Evolutionary conservation across 2,329 filamentous ascomycete genomes (phyloP).

Genomic region (Keithomyces neogunnii): DNA sequence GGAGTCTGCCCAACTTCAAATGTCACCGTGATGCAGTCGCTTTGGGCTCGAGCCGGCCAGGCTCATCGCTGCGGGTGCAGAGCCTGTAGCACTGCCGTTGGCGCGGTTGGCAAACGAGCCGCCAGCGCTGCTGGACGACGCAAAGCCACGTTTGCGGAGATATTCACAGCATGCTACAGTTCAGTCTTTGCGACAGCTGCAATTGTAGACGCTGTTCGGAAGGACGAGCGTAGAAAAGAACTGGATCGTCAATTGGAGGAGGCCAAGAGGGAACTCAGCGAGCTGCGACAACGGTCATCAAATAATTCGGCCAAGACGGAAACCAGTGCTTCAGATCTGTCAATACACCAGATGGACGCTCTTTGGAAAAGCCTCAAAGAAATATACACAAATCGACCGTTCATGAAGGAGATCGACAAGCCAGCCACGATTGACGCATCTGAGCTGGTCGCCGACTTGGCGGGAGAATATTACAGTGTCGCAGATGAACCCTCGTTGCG

Average conservation of each 20-base stretch:
- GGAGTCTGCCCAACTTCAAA: constrained; percentile 7
- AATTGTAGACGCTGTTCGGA: constrained; percentile 50
- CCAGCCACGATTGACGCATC: constrained; percentile 19
- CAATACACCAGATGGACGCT: constrained; percentile 20
- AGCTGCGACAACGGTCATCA: constrained; percentile 24
- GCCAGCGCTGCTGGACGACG: constrained; percentile 41
- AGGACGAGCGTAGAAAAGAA: constrained; percentile 48
- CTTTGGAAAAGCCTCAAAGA: constrained; percentile 23
- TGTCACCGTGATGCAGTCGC: constrained; percentile 51
- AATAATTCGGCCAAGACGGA: constrained; percentile 6
- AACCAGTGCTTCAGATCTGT: constrained; percentile 11
- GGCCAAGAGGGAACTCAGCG: constrained; percentile 38
- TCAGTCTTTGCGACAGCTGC: constrained; percentile 58
- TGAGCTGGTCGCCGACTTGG: constrained; percentile 18
- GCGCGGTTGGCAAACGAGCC: constrained; percentile 39
- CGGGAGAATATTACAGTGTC: constrained; percentile 20
- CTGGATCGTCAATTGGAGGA: constrained; percentile 54
- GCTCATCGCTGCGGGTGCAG: constrained; percentile 56
- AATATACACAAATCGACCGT: constrained; percentile 23
- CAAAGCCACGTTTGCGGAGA: constrained; percentile 40
- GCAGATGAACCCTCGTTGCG: constrained; percentile 14
- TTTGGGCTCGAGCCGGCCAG: constrained; percentile 61
- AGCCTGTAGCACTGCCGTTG: constrained; percentile 45
- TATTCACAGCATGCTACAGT: constrained; percentile 60
- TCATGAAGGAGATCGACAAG: constrained; percentile 26